A percentile compares a stretch with the other conserved stretches of the same genome.
Conservation (phyloP, 208 protist species). For the Jaenimonas drosophilae region DNA sequence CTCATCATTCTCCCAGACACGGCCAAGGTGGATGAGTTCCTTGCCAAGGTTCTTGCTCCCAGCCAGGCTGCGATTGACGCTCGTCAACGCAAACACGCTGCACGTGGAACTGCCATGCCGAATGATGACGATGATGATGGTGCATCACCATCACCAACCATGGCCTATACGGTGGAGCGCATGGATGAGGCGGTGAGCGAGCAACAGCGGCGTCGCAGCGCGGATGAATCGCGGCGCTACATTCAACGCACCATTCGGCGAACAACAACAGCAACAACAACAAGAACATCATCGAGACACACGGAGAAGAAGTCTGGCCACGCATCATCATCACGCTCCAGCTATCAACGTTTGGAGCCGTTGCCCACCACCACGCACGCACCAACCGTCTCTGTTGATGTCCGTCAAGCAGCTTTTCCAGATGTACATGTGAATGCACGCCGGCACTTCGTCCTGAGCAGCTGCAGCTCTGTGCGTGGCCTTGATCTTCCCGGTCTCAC, state of each 20-base stretch:
- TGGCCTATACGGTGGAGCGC: slow-evolving; percentile 19
- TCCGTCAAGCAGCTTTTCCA: too few species aligned
- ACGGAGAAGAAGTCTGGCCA: too few species aligned
- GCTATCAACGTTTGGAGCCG: too few species aligned
- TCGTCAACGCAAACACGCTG: too few species aligned
- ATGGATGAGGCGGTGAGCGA: slow-evolving; percentile 25
- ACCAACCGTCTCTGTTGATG: too few species aligned
- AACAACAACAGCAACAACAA: too few species aligned
- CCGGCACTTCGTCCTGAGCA: slow-evolving; percentile 31
- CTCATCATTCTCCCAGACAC: slow-evolving; percentile 63
- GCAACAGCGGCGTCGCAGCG: slow-evolving; percentile 19
- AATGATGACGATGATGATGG: too few species aligned
- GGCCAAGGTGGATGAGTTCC: slow-evolving; percentile 26
- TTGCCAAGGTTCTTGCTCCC: slow-evolving; percentile 41
- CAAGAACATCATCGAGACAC: too few species aligned
- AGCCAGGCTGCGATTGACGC: slow-evolving; percentile 15
- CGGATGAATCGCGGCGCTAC: slow-evolving; percentile 16
- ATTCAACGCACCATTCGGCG: slow-evolving; percentile 29
- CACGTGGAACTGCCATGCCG: too few species aligned
- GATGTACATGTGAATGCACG: too few species aligned
- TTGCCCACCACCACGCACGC: too few species aligned
- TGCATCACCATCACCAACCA: neutral
- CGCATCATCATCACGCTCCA: too few species aligned
- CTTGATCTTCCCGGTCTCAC: slow-evolving; percentile 61
- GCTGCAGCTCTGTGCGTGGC: slow-evolving; percentile 45